Conservation (phyloP, 768 basidiomycete genomes). For the Tricholoma hemisulphureum region DNA sequence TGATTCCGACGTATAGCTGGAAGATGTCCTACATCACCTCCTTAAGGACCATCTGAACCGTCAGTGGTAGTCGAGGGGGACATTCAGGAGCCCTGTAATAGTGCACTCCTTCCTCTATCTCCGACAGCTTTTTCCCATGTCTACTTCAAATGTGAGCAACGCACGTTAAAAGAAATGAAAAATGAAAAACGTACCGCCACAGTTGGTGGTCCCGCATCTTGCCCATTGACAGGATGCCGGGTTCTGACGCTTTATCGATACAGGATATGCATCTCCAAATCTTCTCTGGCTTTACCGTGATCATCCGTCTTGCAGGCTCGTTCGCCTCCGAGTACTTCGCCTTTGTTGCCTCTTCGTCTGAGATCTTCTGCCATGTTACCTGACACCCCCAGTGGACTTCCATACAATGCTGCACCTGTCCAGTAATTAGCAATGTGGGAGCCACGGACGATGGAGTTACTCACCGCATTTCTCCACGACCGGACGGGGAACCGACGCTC, state of each 20-base stretch:
- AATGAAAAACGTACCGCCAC: neutral
- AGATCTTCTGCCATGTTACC: constrained; percentile 29
- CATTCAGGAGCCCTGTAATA: constrained; percentile 9
- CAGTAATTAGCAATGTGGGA: neutral
- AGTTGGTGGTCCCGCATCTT: constrained; percentile 19
- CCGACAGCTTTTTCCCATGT: neutral
- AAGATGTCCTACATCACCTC: too few relatives aligned
- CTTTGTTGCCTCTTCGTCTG: constrained; percentile 19
- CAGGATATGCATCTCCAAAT: constrained; percentile 31
- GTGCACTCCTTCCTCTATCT: neutral
- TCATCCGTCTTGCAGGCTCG: constrained; percentile 13
- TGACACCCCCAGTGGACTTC: constrained; percentile 29
- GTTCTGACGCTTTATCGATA: constrained; percentile 19
- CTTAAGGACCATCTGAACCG: constrained; percentile 6
- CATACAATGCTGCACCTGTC: constrained; percentile 32
- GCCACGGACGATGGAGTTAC: neutral
- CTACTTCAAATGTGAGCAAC: neutral
- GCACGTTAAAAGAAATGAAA: neutral
- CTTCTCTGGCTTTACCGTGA: constrained; percentile 6
- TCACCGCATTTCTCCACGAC: constrained; percentile 35
- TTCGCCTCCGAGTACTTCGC: constrained; percentile 20
- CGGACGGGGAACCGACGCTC: constrained; percentile 27
- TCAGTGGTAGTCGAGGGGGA: constrained; percentile 1
- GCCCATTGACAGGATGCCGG: constrained; percentile 19
- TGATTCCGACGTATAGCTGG: too few relatives aligned